phyloP scores from a whole-genome alignment of 2,329 filamentous ascomycete genomes.

The Colletotrichum brevisporum region DNA sequence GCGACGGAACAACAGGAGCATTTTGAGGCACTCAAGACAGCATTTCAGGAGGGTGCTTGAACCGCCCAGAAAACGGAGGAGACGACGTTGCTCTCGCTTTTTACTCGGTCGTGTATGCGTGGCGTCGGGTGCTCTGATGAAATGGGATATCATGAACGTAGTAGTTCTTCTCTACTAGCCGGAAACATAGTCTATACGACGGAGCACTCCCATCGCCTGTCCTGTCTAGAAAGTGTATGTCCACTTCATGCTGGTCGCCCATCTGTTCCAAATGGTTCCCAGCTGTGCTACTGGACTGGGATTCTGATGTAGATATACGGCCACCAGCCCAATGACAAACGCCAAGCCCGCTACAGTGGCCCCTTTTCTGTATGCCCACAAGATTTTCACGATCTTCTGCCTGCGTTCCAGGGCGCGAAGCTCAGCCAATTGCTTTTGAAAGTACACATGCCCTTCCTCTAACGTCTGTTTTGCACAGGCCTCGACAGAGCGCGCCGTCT shows the following conservation, averaged over 20 bases:
- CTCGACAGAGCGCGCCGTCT: constrained; percentile 76
- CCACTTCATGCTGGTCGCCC: constrained; percentile 37
- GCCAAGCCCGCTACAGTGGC: constrained; percentile 74
- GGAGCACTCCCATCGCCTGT: neutral
- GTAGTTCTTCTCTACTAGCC: constrained; percentile 11
- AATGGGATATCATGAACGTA: constrained; percentile 30
- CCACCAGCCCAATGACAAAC: constrained; percentile 76
- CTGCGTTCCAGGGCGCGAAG: constrained; percentile 75
- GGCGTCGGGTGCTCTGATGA: constrained; percentile 30
- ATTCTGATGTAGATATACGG: constrained; percentile 75
- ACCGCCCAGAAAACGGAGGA: neutral
- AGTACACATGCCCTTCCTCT: constrained; percentile 76
- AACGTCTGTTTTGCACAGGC: constrained; percentile 69
- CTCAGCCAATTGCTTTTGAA: constrained; percentile 79
- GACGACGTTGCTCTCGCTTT: neutral
- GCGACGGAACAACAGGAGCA: constrained; percentile 81
- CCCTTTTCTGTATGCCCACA: constrained; percentile 77
- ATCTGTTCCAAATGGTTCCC: constrained; percentile 39
- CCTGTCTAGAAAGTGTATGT: constrained; percentile 35
- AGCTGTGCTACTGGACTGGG: constrained; percentile 44
- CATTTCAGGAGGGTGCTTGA: constrained; percentile 65
- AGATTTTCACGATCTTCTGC: constrained; percentile 62
- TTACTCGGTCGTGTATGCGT: constrained; percentile 1
- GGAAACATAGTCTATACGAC: constrained; percentile 20
- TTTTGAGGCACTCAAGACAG: constrained; percentile 77